Conservation (phyloP, 2,329 filamentous ascomycete species). For the Pseudocercospora pini-densiflorae region DNA sequence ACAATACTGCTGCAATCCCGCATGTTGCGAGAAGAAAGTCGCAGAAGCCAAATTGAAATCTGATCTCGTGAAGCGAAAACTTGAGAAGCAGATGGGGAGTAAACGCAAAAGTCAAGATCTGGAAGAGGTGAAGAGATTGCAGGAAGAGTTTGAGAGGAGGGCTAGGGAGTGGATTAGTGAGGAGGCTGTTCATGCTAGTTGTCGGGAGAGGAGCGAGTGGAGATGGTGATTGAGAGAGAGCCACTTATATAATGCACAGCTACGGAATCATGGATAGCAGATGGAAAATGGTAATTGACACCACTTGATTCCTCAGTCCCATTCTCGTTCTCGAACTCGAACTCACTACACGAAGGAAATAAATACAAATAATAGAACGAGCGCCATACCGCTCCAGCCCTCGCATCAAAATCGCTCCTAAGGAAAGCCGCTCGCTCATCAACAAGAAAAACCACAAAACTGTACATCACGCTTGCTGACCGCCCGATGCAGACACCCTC, state of each 20-base stretch:
- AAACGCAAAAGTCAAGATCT: conserved; percentile 4
- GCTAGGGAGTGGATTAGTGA: conserved; percentile 4
- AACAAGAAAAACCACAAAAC: background rate
- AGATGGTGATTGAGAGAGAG: background rate
- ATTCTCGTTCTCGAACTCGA: too few species aligned
- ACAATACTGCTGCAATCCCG: conserved; percentile 8
- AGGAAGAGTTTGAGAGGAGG: conserved; percentile 5
- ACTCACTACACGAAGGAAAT: too few species aligned
- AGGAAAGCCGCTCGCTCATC: background rate
- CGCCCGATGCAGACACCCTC: background rate
- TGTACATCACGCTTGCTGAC: background rate
- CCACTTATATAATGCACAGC: too few species aligned
- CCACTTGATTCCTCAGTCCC: too few species aligned
- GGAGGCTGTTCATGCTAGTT: conserved; percentile 12
- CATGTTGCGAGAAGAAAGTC: conserved; percentile 13
- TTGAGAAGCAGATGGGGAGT: conserved; percentile 15
- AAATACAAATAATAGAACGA: too few species aligned
- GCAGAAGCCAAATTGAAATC: conserved; percentile 7
- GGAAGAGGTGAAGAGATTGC: conserved; percentile 7
- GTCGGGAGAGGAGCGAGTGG: conserved; percentile 14
- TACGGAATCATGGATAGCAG: too few species aligned
- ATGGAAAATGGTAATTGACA: too few species aligned
- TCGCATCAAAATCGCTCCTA: background rate
- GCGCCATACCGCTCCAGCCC: too few species aligned
- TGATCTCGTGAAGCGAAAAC: conserved; percentile 15